Base-by-base conservation (phyloP, 495 filamentous ascomycete species). In the Aspergillus affinis region DNA sequence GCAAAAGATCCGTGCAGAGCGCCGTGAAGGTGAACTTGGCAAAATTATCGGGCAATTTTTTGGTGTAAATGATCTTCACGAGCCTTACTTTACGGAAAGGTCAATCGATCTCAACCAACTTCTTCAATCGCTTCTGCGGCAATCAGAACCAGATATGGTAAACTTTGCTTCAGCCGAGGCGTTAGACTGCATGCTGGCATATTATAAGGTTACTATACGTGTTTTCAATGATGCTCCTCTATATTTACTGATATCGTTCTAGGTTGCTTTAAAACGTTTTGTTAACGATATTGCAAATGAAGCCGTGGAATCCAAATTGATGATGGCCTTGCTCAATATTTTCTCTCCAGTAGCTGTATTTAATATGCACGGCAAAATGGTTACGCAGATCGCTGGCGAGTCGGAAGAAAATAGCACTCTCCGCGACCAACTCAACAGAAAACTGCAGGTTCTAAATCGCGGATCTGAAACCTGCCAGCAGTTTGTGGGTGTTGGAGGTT, bases 261-360 rank as follows among this genome's bases (percentile, higher is more conserved):
- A 87, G 86, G 84, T 89, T 65, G 84, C 86, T 0, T 55, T 86
- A 41, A 84, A 86, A 68, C 73, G 76, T 3, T 86, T 90, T 65
- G 68, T 87, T 36, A 85, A 89, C 52, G 79, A 86, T 51, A 64
- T 51, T 36, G 32, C 32, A 36, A 36, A 36, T 36, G 32, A 36
- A 36, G 32, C 32, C 9, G 32, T 36, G 32, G 32, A 36, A 36
- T 36, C 9, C 2, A 36, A 36, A 12, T 12, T 36, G 12, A 36
- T 36, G 9, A 7, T 36, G 26, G 1, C 51, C 18, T 55, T 72
- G 20, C 9, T 36, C 13, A 46, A 61, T 20, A 61, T 74, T 21
- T 61, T 76, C 44, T 62, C 69, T 20, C 74, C 72, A 15, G 51
- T 64, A 54, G 54, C 52, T 46, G 63, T 57, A 36, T 78, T 70